Evolutionary conservation across 768 basidiomycete genomes (phyloP).

Genomic region (Mycena leptocephala): DNA sequence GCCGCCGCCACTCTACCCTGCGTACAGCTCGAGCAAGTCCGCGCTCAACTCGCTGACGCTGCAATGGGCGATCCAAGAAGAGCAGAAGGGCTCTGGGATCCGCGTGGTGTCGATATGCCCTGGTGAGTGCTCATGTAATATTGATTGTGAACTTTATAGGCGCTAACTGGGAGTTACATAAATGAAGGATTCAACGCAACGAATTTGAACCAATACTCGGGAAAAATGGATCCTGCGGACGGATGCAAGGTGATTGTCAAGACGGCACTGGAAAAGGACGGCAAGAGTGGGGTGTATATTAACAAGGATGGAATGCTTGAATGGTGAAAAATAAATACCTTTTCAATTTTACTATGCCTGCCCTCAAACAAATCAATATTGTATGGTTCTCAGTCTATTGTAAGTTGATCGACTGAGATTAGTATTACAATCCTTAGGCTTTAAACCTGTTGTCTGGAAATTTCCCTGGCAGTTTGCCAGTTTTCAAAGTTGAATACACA

Average conservation of each 20-base stretch:
- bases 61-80: slow-evolving; percentile 25
- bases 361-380: no score
- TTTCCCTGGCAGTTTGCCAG: no score
- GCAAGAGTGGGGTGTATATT: background rate
- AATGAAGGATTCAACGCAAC: slow-evolving; percentile 19
- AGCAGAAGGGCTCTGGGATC: slow-evolving; percentile 19
- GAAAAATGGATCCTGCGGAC: background rate
- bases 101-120: slow-evolving; percentile 18
- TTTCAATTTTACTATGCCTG: no score
- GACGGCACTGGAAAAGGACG: background rate
- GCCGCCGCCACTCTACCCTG: background rate
- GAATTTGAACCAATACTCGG: slow-evolving; percentile 4
- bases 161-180: no score
- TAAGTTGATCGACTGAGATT: no score
- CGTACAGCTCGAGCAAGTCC: slow-evolving; percentile 25
- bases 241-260: slow-evolving; percentile 7
- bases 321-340: no score
- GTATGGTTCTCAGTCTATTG: no score
- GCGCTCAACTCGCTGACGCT: slow-evolving; percentile 28
- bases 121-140: background rate
- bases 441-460: no score
- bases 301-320: background rate
- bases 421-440: no score
- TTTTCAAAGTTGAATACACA: no score
- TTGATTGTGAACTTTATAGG: no score